Evolutionary conservation across 352 stramenopile species (phyloP).

Genomic region (Thalassiosira livingstoniorum): DNA sequence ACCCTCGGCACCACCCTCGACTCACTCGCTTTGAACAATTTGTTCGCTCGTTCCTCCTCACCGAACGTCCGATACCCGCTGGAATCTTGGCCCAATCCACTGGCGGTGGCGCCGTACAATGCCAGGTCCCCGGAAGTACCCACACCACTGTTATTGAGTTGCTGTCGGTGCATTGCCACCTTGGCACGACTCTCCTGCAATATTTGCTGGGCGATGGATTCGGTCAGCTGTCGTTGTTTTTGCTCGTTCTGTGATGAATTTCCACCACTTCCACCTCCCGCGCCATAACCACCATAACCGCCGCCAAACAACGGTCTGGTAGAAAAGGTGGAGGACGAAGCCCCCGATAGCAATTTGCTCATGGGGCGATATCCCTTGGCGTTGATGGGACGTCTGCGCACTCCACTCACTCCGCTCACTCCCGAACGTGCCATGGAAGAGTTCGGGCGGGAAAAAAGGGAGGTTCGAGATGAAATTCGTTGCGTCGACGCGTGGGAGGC

Average conservation of each 20-base stretch:
- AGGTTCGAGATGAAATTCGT: neutral
- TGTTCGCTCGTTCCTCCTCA: constrained; percentile 24
- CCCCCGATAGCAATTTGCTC: constrained; percentile 27
- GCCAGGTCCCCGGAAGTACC: neutral
- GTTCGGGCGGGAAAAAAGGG: neutral
- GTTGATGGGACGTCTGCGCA: constrained; percentile 32
- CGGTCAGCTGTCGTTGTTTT: neutral
- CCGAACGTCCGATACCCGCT: constrained; percentile 12
- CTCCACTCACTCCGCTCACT: neutral
- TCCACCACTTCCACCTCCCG: neutral
- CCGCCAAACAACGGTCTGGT: too few species aligned
- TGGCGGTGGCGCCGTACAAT: constrained; percentile 7
- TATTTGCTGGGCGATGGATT: constrained; percentile 9
- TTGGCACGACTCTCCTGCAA: neutral
- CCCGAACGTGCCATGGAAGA: too few species aligned
- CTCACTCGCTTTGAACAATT: neutral
- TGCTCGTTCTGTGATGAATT: neutral
- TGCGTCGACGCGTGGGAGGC: neutral
- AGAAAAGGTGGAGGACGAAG: too few species aligned
- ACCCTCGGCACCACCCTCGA: constrained; percentile 25
- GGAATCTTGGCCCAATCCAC: constrained; percentile 1
- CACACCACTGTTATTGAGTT: too few species aligned
- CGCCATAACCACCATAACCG: neutral
- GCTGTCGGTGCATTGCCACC: neutral
- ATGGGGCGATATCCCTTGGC: constrained; percentile 22